A percentile compares a stretch with the other conserved stretches of the same genome.
These are phyloP conservation scores for Alternaria sp. DNA, from an alignment of 2,329 filamentous ascomycete species.

Conservation along the genomic window DNA sequence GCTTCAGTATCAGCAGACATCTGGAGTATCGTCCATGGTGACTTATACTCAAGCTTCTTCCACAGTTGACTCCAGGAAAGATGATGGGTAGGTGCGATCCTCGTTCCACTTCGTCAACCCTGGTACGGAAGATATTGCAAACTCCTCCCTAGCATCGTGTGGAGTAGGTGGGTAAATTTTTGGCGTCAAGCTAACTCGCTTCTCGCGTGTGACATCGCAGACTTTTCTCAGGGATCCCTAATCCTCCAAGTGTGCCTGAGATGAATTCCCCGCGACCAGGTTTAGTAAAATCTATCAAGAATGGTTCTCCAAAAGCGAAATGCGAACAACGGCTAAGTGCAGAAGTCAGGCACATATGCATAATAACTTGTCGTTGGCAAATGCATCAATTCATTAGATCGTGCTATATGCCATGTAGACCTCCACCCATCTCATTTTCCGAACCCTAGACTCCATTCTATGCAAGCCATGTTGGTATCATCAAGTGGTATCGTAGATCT, in stretches of 20 bases:
- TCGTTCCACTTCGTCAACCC: neutral
- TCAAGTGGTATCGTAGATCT: constrained; percentile 58
- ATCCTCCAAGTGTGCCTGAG: neutral
- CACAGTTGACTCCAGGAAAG: neutral
- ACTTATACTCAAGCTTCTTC: neutral
- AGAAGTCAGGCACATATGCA: neutral
- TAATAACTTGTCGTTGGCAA: constrained; percentile 13
- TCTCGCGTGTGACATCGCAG: constrained; percentile 1
- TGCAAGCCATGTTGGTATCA: constrained; percentile 28
- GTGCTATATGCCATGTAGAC: constrained; percentile 42
- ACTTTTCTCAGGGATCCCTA: constrained; percentile 2
- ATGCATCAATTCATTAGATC: constrained; percentile 42
- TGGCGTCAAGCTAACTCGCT: neutral
- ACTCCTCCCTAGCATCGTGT: constrained; percentile 5
- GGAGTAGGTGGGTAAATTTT: neutral
- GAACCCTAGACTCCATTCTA: constrained; percentile 27
- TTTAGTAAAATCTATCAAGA: neutral
- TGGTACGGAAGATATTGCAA: constrained; percentile 6
- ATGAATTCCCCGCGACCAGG: neutral
- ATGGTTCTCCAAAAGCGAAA: neutral
- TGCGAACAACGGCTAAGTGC: neutral
- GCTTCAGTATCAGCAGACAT: neutral
- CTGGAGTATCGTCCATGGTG: neutral
- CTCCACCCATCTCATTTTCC: constrained; percentile 29
- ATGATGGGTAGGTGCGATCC: neutral